A percentile compares a stretch with the other conserved stretches of the same genome.
These are phyloP conservation scores for Vanrija sp. DNA, from an alignment of 1,284 basidiomycete species.

Conservation along the genomic window DNA sequence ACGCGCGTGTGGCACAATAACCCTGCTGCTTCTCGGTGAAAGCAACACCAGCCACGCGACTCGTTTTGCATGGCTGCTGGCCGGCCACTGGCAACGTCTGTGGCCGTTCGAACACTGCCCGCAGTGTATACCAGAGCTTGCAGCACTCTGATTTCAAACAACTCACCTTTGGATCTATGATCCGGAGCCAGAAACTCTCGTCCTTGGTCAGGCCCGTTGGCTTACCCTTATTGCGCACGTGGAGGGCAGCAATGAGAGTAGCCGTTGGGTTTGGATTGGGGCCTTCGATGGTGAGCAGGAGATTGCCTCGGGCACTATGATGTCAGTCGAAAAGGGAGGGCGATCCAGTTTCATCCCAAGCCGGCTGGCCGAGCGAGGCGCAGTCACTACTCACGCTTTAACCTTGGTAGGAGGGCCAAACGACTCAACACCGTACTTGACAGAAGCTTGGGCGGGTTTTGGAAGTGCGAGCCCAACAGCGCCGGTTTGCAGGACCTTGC, in stretches of 20 bases:
- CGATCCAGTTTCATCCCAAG: too few relatives aligned
- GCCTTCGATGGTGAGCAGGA: conserved; percentile 59
- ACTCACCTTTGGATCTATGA: conserved; percentile 28
- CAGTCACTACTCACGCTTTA: conserved; percentile 53
- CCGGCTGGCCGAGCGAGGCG: too few relatives aligned
- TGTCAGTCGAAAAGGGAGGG: neutral
- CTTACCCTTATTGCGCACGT: conserved; percentile 26
- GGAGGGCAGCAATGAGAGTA: conserved; percentile 62
- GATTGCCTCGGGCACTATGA: conserved; percentile 70
- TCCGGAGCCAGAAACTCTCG: conserved; percentile 62
- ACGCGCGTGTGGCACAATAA: neutral
- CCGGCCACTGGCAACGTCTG: too few relatives aligned
- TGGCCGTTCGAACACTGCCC: too few relatives aligned
- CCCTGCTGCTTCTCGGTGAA: neutral
- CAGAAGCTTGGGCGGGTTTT: conserved; percentile 33
- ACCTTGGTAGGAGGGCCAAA: conserved; percentile 59
- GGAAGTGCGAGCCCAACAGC: conserved; percentile 67
- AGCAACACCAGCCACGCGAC: neutral
- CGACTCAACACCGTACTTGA: conserved; percentile 57
- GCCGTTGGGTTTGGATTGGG: conserved; percentile 63
- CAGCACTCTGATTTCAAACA: neutral
- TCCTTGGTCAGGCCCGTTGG: conserved; percentile 55
- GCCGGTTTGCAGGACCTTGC: conserved; percentile 60
- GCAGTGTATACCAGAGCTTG: too few relatives aligned
- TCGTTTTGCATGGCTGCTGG: too few relatives aligned